A percentile compares a stretch with the other conserved stretches of the same genome.
phyloP scores from a whole-genome alignment of 768 basidiomycete genomes.

The Suillus clintonianus region DNA sequence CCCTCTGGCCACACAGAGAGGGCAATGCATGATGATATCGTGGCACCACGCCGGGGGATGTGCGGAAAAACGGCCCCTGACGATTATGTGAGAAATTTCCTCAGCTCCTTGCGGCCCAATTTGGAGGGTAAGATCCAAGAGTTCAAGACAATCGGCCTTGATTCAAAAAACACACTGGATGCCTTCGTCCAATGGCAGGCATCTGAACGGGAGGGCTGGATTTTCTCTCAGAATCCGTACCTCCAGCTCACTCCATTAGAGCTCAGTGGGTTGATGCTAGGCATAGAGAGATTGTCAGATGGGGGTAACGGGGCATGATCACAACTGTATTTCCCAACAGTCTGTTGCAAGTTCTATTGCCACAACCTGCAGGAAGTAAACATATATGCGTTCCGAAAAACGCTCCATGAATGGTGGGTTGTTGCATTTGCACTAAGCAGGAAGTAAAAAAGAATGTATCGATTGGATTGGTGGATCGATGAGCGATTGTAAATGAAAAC shows the following conservation, averaged over 20 bases:
- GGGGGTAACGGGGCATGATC: background rate
- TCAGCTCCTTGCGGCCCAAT: conserved; percentile 20
- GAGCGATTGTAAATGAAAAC: conserved; percentile 19
- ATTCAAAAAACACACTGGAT: conserved; percentile 18
- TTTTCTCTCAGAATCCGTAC: conserved; percentile 11
- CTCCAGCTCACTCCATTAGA: conserved; percentile 25
- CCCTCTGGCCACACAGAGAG: background rate
- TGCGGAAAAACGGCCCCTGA: background rate
- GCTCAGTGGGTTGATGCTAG: conserved; percentile 15
- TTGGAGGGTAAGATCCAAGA: conserved; percentile 20
- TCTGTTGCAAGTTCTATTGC: background rate
- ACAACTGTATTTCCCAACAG: background rate
- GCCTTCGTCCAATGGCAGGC: conserved; percentile 27
- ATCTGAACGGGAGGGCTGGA: conserved; percentile 12
- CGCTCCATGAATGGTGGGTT: conserved; percentile 25
- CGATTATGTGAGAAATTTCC: conserved; percentile 13
- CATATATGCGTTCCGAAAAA: conserved; percentile 23
- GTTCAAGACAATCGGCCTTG: conserved; percentile 24
- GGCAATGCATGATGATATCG: background rate
- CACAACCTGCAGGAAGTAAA: conserved; percentile 5
- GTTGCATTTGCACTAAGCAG: conserved; percentile 19
- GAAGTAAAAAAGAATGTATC: conserved; percentile 15
- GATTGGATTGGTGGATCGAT: conserved; percentile 14
- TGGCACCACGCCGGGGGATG: background rate
- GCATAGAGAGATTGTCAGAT: conserved; percentile 5